A percentile compares a stretch with the other conserved stretches of the same genome.
These are phyloP conservation scores for Arthrobotrys sphaeroides DNA, from an alignment of 2,329 filamentous ascomycete species.

Conservation along the genomic window DNA sequence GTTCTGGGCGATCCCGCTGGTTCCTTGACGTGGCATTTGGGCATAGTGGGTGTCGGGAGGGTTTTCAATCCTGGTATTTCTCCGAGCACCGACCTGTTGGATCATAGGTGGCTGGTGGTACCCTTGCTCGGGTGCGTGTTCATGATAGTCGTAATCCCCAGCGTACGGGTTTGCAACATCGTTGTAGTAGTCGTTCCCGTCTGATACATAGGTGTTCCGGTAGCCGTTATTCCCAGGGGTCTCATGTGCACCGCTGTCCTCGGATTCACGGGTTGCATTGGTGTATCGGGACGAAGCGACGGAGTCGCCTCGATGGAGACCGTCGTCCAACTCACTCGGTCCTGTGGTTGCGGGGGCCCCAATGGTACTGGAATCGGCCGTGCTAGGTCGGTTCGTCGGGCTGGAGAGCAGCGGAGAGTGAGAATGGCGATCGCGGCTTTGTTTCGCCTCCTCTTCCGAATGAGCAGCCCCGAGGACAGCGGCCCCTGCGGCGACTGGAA, in stretches of 20 bases:
- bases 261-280: slow-evolving; percentile 75
- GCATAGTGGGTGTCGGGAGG: slow-evolving; percentile 77
- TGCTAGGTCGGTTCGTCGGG: slow-evolving; percentile 65
- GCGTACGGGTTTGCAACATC: slow-evolving; percentile 70
- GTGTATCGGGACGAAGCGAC: slow-evolving; percentile 98
- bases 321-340: slow-evolving; percentile 71
- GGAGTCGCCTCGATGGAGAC: slow-evolving; percentile 87
- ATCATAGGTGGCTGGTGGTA: slow-evolving; percentile 77
- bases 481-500: slow-evolving; percentile 3
- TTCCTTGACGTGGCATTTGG: slow-evolving; percentile 73
- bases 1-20: slow-evolving; percentile 94
- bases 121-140: slow-evolving; percentile 60
- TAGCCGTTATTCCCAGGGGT: slow-evolving; percentile 61
- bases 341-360: slow-evolving; percentile 77
- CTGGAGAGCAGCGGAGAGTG: slow-evolving; percentile 71
- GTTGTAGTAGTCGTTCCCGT: slow-evolving; percentile 66
- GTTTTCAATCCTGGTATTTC: slow-evolving; percentile 95
- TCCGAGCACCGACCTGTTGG: slow-evolving; percentile 86
- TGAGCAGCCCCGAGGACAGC: slow-evolving; percentile 16
- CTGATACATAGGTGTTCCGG: slow-evolving; percentile 64
- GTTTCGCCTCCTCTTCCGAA: slow-evolving; percentile 55
- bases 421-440: slow-evolving; percentile 74
- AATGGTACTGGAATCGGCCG: slow-evolving; percentile 81
- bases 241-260: slow-evolving; percentile 65
- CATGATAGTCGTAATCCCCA: slow-evolving; percentile 59